Conservation (phyloP, 306 rosid species). For the Corylus americana region DNA sequence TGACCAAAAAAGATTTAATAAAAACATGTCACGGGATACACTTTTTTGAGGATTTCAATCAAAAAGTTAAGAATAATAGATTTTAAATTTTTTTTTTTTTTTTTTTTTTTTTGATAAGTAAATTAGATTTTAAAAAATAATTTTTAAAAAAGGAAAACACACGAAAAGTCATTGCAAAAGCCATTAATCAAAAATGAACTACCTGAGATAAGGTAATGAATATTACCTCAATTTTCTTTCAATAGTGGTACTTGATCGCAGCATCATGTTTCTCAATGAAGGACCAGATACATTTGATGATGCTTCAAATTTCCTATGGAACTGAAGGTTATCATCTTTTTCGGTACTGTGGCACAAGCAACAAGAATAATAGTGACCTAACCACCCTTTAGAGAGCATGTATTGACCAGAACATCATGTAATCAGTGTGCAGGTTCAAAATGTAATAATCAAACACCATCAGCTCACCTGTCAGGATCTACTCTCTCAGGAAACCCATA, state of each 20-base stretch:
- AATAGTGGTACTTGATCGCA: slow-evolving; percentile 57
- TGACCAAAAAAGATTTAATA: slow-evolving; percentile 46
- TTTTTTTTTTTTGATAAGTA: too few species aligned
- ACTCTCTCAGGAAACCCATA: slow-evolving; percentile 85
- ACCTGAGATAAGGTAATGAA: slow-evolving; percentile 12
- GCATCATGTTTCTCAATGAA: slow-evolving; percentile 77
- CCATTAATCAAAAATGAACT: slow-evolving; percentile 19
- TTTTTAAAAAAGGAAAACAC: background rate
- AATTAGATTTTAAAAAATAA: slow-evolving; percentile 15
- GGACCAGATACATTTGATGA: slow-evolving; percentile 64
- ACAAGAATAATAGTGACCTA: slow-evolving; percentile 24
- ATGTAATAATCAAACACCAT: slow-evolving; percentile 16
- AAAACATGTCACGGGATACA: slow-evolving; percentile 40
- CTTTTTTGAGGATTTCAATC: slow-evolving; percentile 33
- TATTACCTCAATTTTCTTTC: slow-evolving; percentile 78
- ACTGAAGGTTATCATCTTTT: slow-evolving; percentile 76
- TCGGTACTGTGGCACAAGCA: slow-evolving; percentile 56
- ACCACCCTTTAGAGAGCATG: slow-evolving; percentile 21
- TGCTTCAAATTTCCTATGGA: slow-evolving; percentile 62
- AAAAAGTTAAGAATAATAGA: slow-evolving; percentile 25
- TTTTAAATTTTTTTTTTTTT: background rate
- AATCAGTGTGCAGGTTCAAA: background rate
- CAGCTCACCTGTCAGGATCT: slow-evolving; percentile 60
- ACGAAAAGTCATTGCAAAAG: slow-evolving; percentile 13
- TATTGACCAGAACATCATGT: background rate